Base-by-base conservation (phyloP, 345 rosid genomes). In the Anacardium occidentale region DNA sequence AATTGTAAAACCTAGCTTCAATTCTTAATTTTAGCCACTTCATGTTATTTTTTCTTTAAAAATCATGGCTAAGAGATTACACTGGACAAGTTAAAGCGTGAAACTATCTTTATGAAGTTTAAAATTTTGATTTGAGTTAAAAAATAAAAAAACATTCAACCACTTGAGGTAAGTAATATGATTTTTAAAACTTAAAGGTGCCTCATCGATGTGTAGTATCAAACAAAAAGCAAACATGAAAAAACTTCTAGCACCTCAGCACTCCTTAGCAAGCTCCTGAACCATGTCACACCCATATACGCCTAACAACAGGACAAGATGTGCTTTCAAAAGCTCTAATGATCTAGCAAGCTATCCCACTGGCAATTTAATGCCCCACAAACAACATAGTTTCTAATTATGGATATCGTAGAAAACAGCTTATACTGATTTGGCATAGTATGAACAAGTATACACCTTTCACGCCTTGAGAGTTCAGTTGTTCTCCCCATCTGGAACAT, bases 381-480 rank as follows among this genome's bases (percentile, higher is more conserved):
- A 22, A 72, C 47, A 6, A 68, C 32, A 66, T 2, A 3, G 6
- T 29, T 52, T 67, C 47, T 52, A 1, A 62, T 32, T 29, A 63
- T 22, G 29, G 32, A 37, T 1, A 21, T 1, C 7, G 65, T 54
- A 37, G 56, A 42, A 22, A 50, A 22, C 24, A 20, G 47, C 37
- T 73, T 50, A 68, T 15, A 62, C 25, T 45, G 74, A 68, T 78
- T 54, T 52, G n/a, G 24, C n/a, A 48, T 40, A 50, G 47, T 26
- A 17, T 61, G 7, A 67, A 69, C 22, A 69, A 45, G 26, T 55
- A 79, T 84, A 73, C 61, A 96, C 99, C 98, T 96, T 84, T 96
- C 98, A 63, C 97, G 96, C 89, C 98, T 91, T 7, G 99, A 91
- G 79, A 96, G 94, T 80, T 92, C 98, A 56, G 97, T 85, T 52